Base-by-base conservation (phyloP, 1,284 basidiomycete species). In the Pseudozyma tsukubaensis region DNA sequence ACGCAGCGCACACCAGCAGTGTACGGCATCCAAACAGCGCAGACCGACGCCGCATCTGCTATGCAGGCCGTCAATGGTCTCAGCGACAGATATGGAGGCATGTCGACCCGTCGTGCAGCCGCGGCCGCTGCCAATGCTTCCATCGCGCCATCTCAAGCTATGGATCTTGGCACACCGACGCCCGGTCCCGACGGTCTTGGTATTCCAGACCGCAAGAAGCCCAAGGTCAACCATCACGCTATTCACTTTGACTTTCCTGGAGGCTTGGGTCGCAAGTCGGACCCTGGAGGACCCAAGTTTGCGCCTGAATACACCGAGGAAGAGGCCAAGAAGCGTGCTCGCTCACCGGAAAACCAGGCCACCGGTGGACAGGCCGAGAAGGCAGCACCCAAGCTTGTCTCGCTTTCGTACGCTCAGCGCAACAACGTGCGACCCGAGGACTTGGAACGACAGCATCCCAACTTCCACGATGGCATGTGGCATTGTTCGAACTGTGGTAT, bases 1-100 rank as follows among this genome's bases (percentile, higher is more conserved):
- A 98, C 97, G 10, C 92, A 92, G 85, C 90, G 97, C 39, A 82
- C 83, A 32, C 77, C 81, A 2, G 81, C 80, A 18, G 74, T 84
- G 16, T 80, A 59, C 21, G 82, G 82, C 53, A 77, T 83, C 19
- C 82, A 83, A 50, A 79, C 73, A 34, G 78, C 69, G 1, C 59
- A 66, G 47, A 58, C 71, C 21, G 80, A 70, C 21, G 51, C 66
- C 8, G 59, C 59, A 8, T 47, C 39, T 12, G 50, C 66, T 14
- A 35, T 68, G 59, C 53, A 66, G 50, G 48, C 50, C 21, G 50
- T 45, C 34, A 73, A 63, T 39, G 66, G 60, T 13, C 56, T 63
- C 45, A 63, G 64, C 73, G 64, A 61, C 24, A 60, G 71, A 18
- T 70, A 62, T 32, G 70, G 72, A 51, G 74, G 74, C 34, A 65